These are phyloP conservation scores for Kodamaea nitidulidarum DNA, from an alignment of 805 yeast genomes.

Conservation along the genomic window DNA sequence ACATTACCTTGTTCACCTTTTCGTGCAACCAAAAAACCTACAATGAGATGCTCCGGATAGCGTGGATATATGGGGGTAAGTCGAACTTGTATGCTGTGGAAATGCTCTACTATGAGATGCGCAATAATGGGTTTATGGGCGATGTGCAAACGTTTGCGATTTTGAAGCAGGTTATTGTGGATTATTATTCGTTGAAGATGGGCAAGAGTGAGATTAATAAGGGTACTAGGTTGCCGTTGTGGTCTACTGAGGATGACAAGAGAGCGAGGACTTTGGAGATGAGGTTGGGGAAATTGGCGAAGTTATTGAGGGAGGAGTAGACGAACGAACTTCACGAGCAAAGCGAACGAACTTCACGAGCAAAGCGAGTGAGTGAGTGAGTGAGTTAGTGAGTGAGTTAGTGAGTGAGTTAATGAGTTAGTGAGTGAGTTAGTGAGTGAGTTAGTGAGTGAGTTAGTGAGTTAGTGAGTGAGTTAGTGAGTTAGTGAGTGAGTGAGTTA, in stretches of 20 bases:
- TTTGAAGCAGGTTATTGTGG: constrained; percentile 30
- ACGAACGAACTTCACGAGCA: too few relatives aligned
- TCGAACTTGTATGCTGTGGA: constrained; percentile 33
- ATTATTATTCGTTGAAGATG: constrained; percentile 31
- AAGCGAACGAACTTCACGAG: too few relatives aligned
- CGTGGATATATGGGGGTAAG: constrained; percentile 39
- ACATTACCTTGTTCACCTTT: constrained; percentile 30
- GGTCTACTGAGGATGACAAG: constrained; percentile 36
- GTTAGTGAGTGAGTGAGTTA: too few relatives aligned
- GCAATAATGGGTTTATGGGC: constrained; percentile 38
- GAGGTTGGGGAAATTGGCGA: constrained; percentile 9
- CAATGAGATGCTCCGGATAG: constrained; percentile 33
- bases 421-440: too few relatives aligned
- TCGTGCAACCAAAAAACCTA: constrained; percentile 40
- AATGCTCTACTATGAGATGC: constrained; percentile 34
- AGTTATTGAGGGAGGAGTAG: not conserved
- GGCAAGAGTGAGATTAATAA: constrained; percentile 23
- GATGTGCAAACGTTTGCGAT: constrained; percentile 33
- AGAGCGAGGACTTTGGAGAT: constrained; percentile 23
- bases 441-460: too few relatives aligned
- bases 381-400: too few relatives aligned
- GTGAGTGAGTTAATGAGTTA: too few relatives aligned
- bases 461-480: too few relatives aligned
- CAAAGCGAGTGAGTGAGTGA: too few relatives aligned
- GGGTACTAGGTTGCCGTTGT: constrained; percentile 25